Conservation (phyloP, 345 rosid genomes). For the Eucalyptus guilfoylei region DNA sequence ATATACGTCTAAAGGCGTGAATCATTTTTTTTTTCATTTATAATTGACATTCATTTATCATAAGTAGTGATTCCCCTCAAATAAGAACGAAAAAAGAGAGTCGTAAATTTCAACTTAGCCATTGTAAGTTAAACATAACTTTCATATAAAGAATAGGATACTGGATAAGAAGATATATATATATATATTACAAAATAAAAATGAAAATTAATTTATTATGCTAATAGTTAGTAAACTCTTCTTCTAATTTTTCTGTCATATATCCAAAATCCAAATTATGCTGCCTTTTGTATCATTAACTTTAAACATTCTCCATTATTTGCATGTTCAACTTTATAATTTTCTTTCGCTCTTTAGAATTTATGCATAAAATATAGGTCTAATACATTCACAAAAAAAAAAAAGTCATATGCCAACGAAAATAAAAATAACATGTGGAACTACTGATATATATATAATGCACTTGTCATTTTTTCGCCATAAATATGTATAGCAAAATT, state of each 20-base stretch:
- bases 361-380: not conserved
- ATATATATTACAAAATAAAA: too few species aligned
- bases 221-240: not conserved
- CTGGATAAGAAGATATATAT: not conserved
- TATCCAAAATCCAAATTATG: not conserved
- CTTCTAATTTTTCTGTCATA: not conserved
- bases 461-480: accelerated
- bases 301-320: not conserved
- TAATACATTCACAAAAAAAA: not conserved
- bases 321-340: not conserved
- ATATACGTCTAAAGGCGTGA: not conserved
- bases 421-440: not conserved
- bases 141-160: not conserved
- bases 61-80: not conserved
- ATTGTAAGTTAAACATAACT: not conserved
- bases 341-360: not conserved
- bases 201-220: not conserved
- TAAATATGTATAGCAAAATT: too few species aligned
- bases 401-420: accelerated
- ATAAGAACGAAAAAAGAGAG: not conserved
- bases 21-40: not conserved
- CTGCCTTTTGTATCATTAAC: not conserved
- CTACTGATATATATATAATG: not conserved
- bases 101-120: not conserved
- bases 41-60: not conserved